Conservation (phyloP, 1,139 yeast genomes). For the Saccharomyces pastorianus region DNA sequence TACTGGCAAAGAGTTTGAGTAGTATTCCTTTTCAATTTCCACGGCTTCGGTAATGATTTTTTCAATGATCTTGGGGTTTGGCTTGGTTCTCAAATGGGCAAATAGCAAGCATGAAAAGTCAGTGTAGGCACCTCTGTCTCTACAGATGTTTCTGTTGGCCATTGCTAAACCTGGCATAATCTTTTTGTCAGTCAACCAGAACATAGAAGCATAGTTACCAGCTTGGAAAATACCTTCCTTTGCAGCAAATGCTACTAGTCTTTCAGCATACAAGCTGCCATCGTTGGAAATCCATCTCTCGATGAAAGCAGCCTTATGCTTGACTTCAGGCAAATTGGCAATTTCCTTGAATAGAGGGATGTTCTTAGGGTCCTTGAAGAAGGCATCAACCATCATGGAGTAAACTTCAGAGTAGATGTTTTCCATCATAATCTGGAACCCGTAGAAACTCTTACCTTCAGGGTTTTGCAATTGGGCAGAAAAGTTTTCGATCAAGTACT, state of each 20-base stretch:
- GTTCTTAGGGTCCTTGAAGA: conserved; percentile 91
- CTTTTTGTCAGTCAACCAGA: conserved; percentile 97
- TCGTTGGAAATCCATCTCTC: conserved; percentile 88
- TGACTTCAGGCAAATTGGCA: conserved; percentile 87
- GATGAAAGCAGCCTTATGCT: conserved; percentile 97
- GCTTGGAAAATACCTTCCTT: conserved; percentile 98
- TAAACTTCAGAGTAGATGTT: conserved; percentile 97
- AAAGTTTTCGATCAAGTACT: conserved; percentile 92
- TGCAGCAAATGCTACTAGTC: conserved; percentile 97
- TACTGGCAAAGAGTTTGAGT: conserved; percentile 88
- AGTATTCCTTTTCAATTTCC: conserved; percentile 83
- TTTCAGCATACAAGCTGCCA: conserved; percentile 84
- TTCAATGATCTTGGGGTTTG: conserved; percentile 68
- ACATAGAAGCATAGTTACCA: conserved; percentile 95
- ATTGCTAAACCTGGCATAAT: conserved; percentile 97
- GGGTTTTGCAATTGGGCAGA: conserved; percentile 95
- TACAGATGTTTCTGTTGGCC: conserved; percentile 91
- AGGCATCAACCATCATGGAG: conserved; percentile 86
- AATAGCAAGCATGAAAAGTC: conserved; percentile 95
- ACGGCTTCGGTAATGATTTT: conserved; percentile 93
- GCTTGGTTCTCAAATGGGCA: conserved; percentile 87
- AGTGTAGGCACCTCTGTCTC: conserved; percentile 98
- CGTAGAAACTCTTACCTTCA: conserved; percentile 97
- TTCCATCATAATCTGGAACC: conserved; percentile 99
- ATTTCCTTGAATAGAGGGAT: conserved; percentile 82